Evolutionary conservation across 768 basidiomycete genomes (phyloP).

Genomic region (Asterophora parasitica): DNA sequence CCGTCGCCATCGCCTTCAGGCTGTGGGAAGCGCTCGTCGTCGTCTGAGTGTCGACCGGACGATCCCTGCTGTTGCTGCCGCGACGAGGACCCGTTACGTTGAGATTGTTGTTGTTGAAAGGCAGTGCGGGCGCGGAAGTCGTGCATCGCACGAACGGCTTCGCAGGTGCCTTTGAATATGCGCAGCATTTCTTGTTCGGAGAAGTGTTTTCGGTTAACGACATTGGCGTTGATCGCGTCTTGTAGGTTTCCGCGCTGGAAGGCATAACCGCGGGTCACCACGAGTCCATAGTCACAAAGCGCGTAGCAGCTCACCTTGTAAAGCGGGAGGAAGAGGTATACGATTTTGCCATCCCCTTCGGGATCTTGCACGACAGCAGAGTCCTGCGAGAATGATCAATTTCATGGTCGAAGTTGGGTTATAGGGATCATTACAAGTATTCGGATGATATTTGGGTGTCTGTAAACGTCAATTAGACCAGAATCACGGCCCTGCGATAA

Average conservation of each 20-base stretch:
- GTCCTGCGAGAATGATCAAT: conserved; percentile 46
- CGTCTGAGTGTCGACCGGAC: conserved; percentile 36
- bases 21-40: conserved; percentile 69
- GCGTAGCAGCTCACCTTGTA: conserved; percentile 58
- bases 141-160: conserved; percentile 94
- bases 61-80: conserved; percentile 24
- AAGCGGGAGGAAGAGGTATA: conserved; percentile 92
- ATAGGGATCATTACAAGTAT: conserved; percentile 53
- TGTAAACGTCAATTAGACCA: conserved; percentile 22
- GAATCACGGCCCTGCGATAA: not conserved
- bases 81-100: conserved; percentile 8
- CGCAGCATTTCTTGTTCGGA: conserved; percentile 85
- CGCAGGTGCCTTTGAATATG: conserved; percentile 91
- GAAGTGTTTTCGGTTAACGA: conserved; percentile 77
- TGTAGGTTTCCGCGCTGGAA: conserved; percentile 86
- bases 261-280: not conserved
- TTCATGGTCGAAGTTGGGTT: not conserved
- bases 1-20: conserved; percentile 71
- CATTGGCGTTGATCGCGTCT: conserved; percentile 86
- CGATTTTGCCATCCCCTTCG: conserved; percentile 89
- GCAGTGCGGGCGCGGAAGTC: conserved; percentile 61
- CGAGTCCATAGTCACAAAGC: not conserved
- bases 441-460: conserved; percentile 95
- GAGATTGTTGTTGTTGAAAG: conserved; percentile 17
- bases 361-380: conserved; percentile 94